A percentile compares a stretch with the other conserved stretches of the same genome.
These are phyloP conservation scores for Geosmithia flava DNA, from an alignment of 2,329 filamentous ascomycete species.

Conservation along the genomic window DNA sequence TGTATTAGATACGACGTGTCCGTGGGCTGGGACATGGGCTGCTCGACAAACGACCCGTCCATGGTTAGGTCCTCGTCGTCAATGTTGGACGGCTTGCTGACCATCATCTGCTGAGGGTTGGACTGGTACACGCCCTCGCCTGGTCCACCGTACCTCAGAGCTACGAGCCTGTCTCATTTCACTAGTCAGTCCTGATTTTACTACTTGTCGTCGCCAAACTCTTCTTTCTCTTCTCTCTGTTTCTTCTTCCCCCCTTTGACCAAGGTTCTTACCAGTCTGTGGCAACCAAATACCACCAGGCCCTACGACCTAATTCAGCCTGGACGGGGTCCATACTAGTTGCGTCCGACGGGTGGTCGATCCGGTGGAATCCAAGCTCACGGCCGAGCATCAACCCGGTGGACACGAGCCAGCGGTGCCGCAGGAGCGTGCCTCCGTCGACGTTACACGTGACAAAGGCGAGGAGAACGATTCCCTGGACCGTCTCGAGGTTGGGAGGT, in stretches of 20 bases:
- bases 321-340: constrained; percentile 10
- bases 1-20: constrained; percentile 29
- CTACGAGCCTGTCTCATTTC: constrained; percentile 16
- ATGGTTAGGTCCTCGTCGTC: constrained; percentile 21
- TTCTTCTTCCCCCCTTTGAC: too few species aligned
- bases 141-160: not conserved
- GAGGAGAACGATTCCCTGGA: constrained; percentile 13
- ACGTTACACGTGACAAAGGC: constrained; percentile 13
- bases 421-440: constrained; percentile 10
- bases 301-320: constrained; percentile 22
- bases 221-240: too few species aligned
- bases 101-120: constrained; percentile 24
- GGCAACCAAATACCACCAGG: constrained; percentile 27
- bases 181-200: too few species aligned
- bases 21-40: constrained; percentile 21
- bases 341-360: constrained; percentile 14
- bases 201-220: too few species aligned
- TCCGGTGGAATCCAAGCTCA: constrained; percentile 19
- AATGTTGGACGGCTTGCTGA: constrained; percentile 25
- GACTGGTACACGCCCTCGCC: constrained; percentile 27
- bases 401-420: constrained; percentile 9
- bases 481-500: constrained; percentile 7
- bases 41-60: constrained; percentile 8
- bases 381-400: constrained; percentile 1
- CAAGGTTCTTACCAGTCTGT: constrained; percentile 27